A percentile compares a stretch with the other conserved stretches of the same genome.
These are phyloP conservation scores for Mucor plumbeus DNA, from an alignment of 371 early-diverging fungal genomes.

Conservation along the genomic window DNA sequence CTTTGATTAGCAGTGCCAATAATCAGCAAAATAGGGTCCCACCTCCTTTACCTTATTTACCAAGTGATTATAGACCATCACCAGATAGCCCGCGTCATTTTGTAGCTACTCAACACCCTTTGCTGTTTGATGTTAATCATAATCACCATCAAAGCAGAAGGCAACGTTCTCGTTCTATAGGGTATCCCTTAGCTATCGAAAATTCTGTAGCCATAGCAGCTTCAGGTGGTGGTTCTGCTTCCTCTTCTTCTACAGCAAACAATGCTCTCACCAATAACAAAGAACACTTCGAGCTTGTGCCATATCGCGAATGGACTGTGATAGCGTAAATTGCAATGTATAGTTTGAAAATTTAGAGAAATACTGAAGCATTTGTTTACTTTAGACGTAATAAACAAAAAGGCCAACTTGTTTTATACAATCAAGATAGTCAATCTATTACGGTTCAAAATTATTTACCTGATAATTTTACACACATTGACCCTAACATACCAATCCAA, in stretches of 20 bases:
- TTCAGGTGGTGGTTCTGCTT: not conserved
- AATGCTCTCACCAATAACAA: not conserved
- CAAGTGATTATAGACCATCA: constrained; percentile 46
- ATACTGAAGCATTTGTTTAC: not conserved
- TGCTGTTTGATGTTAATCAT: not conserved
- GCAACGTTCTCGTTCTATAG: constrained; percentile 37
- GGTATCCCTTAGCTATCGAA: constrained; percentile 26
- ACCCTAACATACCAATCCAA: constrained; percentile 7
- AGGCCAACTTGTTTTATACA: constrained; percentile 57
- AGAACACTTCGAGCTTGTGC: constrained; percentile 48
- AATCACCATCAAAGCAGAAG: constrained; percentile 15
- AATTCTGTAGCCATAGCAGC: not conserved
- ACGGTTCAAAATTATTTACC: constrained; percentile 44
- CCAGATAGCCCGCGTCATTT: constrained; percentile 47
- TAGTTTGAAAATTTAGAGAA: not conserved
- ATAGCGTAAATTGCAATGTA: constrained; percentile 45
- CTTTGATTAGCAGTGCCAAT: constrained; percentile 28
- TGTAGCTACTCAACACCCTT: constrained; percentile 13
- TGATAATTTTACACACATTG: constrained; percentile 11
- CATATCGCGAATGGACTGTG: constrained; percentile 62
- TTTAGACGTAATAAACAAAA: constrained; percentile 48
- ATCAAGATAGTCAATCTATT: constrained; percentile 44
- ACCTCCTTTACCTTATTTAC: constrained; percentile 51
- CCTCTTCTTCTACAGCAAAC: constrained; percentile 2
- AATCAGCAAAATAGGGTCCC: constrained; percentile 39